phyloP scores from a whole-genome alignment of 805 yeast species.

The Metschnikowia drakensbergensis region DNA sequence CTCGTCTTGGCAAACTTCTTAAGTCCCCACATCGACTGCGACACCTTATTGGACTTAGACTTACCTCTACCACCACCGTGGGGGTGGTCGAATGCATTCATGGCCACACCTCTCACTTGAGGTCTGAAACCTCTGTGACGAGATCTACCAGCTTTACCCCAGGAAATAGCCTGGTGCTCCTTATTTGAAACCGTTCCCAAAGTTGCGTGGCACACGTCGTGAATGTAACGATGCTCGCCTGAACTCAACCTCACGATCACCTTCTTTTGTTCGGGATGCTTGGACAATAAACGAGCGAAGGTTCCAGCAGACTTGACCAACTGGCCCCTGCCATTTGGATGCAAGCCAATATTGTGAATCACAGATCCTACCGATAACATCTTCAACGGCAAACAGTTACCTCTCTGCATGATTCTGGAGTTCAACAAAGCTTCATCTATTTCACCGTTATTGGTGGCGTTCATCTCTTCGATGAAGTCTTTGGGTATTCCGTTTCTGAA shows the following conservation, averaged over 20 bases:
- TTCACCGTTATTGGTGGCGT: constrained; percentile 59
- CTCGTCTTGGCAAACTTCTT: constrained; percentile 94
- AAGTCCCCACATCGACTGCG: constrained; percentile 96
- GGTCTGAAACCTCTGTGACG: constrained; percentile 94
- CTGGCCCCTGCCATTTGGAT: constrained; percentile 70
- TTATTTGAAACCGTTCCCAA: constrained; percentile 89
- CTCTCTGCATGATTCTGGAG: constrained; percentile 83
- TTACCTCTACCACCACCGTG: constrained; percentile 99
- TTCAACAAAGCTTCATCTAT: constrained; percentile 88
- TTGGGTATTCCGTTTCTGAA: constrained; percentile 85
- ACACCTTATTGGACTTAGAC: constrained; percentile 89
- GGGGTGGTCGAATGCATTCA: constrained; percentile 97
- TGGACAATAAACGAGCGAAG: constrained; percentile 81
- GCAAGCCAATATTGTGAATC: constrained; percentile 80
- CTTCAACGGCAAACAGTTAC: constrained; percentile 87
- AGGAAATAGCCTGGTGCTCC: constrained; percentile 81
- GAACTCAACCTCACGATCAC: constrained; percentile 81
- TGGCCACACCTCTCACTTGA: constrained; percentile 94
- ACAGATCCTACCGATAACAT: constrained; percentile 96
- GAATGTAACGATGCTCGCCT: constrained; percentile 91
- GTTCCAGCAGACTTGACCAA: constrained; percentile 94
- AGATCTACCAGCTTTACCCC: constrained; percentile 96
- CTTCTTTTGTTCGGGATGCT: constrained; percentile 61
- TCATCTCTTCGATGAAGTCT: constrained; percentile 70
- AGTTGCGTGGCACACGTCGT: constrained; percentile 86